A percentile compares a stretch with the other conserved stretches of the same genome.
Conservation (phyloP, 2,329 filamentous ascomycete species). For the Pyricularia grisea region DNA sequence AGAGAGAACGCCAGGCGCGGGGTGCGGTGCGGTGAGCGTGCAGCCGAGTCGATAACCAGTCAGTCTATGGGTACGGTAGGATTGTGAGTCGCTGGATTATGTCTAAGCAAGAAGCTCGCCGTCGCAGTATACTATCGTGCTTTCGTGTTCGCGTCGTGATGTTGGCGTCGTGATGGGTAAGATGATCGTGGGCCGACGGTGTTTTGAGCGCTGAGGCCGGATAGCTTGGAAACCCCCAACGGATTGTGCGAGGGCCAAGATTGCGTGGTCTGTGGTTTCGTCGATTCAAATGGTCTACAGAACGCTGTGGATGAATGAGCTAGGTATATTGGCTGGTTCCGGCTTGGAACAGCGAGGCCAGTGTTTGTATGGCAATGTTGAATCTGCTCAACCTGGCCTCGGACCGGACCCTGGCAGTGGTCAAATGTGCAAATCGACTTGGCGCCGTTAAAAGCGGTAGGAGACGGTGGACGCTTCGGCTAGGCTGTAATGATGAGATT, state of each 20-base stretch:
- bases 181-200: neutral
- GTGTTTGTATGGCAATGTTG: neutral
- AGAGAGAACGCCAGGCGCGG: neutral
- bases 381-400: neutral
- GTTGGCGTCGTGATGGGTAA: neutral
- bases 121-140: neutral
- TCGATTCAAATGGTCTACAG: neutral
- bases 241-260: neutral
- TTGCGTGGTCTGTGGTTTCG: neutral
- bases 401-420: neutral
- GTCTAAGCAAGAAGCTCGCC: neutral
- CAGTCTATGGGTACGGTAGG: neutral
- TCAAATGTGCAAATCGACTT: neutral
- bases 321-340: neutral
- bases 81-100: neutral
- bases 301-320: too few species aligned
- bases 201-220: neutral
- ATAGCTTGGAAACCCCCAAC: neutral
- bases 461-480: neutral
- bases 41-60: neutral
- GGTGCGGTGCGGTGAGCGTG: neutral
- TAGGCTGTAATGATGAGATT: neutral
- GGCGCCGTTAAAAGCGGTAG: neutral
- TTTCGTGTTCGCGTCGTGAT: neutral
- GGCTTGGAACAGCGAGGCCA: neutral